A percentile compares a stretch with the other conserved stretches of the same genome.
phyloP scores from a whole-genome alignment of 352 stramenopile species.

The Phytopythium sindhum region DNA sequence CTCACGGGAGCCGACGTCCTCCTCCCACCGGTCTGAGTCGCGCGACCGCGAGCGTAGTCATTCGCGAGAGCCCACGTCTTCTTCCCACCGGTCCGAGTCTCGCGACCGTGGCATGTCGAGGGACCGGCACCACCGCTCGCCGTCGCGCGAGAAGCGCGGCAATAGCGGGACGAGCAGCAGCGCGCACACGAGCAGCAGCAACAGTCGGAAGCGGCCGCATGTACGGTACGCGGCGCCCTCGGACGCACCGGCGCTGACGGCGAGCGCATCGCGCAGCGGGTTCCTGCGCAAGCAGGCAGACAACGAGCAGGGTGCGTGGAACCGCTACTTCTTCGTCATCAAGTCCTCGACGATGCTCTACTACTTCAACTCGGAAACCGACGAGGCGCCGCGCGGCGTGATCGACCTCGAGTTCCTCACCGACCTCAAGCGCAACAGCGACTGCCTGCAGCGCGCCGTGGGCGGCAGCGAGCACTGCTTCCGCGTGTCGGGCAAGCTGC shows the following conservation, averaged over 20 bases:
- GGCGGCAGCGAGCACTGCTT: conserved; percentile 64
- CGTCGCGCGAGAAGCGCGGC: conserved; percentile 5
- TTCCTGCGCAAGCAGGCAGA: conserved; percentile 76
- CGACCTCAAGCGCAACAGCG: conserved; percentile 69
- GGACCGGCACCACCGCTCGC: not conserved
- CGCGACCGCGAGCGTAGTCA: not conserved
- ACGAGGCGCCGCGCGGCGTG: conserved; percentile 63
- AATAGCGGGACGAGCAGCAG: conserved; percentile 6
- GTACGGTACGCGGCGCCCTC: conserved; percentile 56
- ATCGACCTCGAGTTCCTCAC: conserved; percentile 80
- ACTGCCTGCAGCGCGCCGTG: conserved; percentile 73
- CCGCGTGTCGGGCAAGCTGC: conserved; percentile 65
- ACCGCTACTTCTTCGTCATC: conserved; percentile 79
- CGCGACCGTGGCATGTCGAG: not conserved
- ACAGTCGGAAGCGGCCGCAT: conserved; percentile 35
- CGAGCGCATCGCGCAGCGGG: conserved; percentile 50
- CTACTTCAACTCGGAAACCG: conserved; percentile 70
- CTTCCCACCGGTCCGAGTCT: not conserved
- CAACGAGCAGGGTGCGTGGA: conserved; percentile 76
- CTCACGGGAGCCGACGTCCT: not conserved
- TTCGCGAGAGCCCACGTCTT: not conserved
- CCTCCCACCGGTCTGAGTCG: not conserved
- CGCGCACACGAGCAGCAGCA: conserved; percentile 6
- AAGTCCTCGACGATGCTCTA: conserved; percentile 76
- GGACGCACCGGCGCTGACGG: conserved; percentile 37